phyloP scores from a whole-genome alignment of 2,329 filamentous ascomycete genomes.

The Exophiala sp. region DNA sequence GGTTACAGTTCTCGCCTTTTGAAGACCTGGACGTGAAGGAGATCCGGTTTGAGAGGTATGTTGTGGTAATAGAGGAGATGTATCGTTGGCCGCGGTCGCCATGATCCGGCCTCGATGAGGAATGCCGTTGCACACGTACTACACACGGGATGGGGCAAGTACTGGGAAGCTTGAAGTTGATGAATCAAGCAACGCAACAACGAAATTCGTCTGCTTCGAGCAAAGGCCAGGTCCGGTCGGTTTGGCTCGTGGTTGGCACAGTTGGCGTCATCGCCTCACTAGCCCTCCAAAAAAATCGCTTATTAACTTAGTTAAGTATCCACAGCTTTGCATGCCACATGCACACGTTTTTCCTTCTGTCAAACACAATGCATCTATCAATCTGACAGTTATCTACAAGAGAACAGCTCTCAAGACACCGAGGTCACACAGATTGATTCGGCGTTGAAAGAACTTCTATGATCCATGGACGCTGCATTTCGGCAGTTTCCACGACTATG shows the following conservation, averaged over 20 bases:
- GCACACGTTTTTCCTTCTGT: neutral
- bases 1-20: slow-evolving; percentile 43
- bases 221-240: neutral
- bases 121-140: neutral
- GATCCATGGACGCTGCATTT: neutral
- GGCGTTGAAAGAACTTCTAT: neutral
- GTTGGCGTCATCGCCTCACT: neutral
- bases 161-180: neutral
- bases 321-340: neutral
- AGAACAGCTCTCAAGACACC: neutral
- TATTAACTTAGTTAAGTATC: neutral
- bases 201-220: neutral
- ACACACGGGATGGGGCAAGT: neutral
- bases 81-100: slow-evolving; percentile 38
- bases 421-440: neutral
- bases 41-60: slow-evolving; percentile 30
- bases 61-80: slow-evolving; percentile 41
- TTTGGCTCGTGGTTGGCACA: neutral
- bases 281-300: neutral
- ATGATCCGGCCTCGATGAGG: slow-evolving; percentile 11
- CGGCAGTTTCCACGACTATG: neutral
- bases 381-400: neutral
- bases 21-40: slow-evolving; percentile 31
- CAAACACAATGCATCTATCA: neutral
- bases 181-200: neutral